Percentiles rank a stretch among this genome's conserved stretches.
These are phyloP conservation scores for Puccinia triticina DNA, from an alignment of 1,284 basidiomycete genomes.

Conservation along the genomic window DNA sequence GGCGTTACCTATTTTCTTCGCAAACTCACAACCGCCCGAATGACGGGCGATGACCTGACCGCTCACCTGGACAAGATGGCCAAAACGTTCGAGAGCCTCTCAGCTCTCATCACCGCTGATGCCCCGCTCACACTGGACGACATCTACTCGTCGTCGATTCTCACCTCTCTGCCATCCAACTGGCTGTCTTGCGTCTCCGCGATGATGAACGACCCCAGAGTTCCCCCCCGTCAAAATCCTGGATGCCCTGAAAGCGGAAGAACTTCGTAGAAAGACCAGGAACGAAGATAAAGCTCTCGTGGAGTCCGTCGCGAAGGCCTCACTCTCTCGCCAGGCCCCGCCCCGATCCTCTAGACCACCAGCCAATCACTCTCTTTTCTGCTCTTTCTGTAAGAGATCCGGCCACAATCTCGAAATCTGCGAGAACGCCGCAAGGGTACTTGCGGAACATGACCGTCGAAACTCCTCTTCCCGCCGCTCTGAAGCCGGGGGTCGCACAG, in stretches of 20 bases:
- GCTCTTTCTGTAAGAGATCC: no score
- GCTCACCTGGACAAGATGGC: background rate
- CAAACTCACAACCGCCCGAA: background rate
- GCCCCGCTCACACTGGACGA: background rate
- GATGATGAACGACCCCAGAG: background rate
- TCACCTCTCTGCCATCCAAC: background rate
- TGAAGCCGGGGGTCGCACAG: no score
- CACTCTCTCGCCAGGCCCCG: background rate
- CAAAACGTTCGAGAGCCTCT: background rate
- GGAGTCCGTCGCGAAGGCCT: background rate
- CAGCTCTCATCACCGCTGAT: background rate
- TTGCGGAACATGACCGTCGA: no score
- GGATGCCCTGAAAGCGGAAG: background rate
- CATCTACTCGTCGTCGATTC: background rate
- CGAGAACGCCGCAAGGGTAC: no score
- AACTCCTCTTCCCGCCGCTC: background rate
- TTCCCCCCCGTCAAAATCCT: background rate
- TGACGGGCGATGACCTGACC: background rate
- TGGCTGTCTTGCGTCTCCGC: background rate
- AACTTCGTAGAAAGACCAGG: background rate
- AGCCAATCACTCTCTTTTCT: no score
- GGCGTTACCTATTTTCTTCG: background rate
- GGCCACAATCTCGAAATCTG: no score
- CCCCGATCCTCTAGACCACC: background rate
- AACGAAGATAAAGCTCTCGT: background rate